Base-by-base conservation (phyloP, 768 basidiomycete species). In the Tylopilus felleus region DNA sequence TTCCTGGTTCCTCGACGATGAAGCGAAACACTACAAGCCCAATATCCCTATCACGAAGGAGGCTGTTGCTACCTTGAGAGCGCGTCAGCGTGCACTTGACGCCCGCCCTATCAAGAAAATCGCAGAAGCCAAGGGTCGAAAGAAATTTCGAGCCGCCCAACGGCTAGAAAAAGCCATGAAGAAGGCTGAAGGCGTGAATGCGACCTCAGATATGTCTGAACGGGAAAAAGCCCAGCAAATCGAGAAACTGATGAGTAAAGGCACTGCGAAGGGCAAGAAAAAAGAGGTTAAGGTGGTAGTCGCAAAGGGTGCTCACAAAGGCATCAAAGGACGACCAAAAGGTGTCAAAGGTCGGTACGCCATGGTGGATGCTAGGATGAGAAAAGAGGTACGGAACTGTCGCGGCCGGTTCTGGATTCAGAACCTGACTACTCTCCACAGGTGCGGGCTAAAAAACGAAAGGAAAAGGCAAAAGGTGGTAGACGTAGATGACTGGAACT, bases 51-150 rank as follows among this genome's bases (percentile, higher is more conserved):
- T 98, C 51, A 98, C 95, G 1, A 98, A 96, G 70, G 97, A 98
- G 69, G 97, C 97, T 10, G 77, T 98, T 52, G 79, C 80, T 46
- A 85, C 84, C 10, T 77, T 99, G 28, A 85, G 90, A 28, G 90
- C 89, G 21, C 93, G 90, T 71, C 90, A 95, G 72, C 88, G 96
- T 13, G 91, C 93, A 14, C 77, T 99, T 46, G 94, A 99, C 67
- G 93, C 96, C 1, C 84, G 97, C 23, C 97, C 97, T 17, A 98
- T 99, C 74, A 98, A 97, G 76, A 99, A 99, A 77, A 83, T 98
- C 8, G 97, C 96, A 9, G 97, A 98, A 73, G 97, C 97, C 14
- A 98, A 98, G 71, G 94, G 93, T 27, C 82, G 97, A 57, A 99
- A 99, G 74, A 98, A 98, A 75, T 74, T 91, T 67, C 92, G 86